These are phyloP conservation scores for Rhodosporidiobolus sp. DNA, from an alignment of 768 basidiomycete genomes.

Conservation along the genomic window DNA sequence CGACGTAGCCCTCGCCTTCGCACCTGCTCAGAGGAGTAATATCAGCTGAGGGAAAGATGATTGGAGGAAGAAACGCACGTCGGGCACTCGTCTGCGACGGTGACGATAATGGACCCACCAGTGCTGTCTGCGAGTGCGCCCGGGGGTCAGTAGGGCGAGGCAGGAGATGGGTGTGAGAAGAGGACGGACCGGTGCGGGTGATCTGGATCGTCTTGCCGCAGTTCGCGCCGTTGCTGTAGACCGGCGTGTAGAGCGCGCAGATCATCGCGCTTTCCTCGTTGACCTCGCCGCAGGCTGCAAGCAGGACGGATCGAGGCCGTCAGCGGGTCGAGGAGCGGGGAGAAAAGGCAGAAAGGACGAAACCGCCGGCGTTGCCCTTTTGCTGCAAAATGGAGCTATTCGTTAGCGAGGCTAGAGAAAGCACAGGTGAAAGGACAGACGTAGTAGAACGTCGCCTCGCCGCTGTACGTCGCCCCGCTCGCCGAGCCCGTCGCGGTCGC, in stretches of 20 bases:
- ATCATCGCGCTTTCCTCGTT: not conserved
- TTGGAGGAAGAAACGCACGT: not conserved
- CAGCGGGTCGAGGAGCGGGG: not conserved
- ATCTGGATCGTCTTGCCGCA: conserved; percentile 1
- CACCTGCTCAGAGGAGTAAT: not conserved
- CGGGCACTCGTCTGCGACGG: not conserved
- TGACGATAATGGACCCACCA: not conserved
- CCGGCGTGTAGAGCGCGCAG: not conserved
- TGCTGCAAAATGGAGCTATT: not conserved
- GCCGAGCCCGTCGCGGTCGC: not conserved
- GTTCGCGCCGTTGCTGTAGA: not conserved
- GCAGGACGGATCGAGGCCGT: too few relatives aligned
- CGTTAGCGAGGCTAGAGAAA: not conserved
- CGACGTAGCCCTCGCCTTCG: not conserved
- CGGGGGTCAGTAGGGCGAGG: too few relatives aligned
- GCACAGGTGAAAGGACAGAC: not conserved
- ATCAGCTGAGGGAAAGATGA: not conserved
- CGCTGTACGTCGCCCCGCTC: not conserved
- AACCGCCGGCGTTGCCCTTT: not conserved
- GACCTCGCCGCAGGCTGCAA: not conserved
- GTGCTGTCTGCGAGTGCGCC: too few relatives aligned
- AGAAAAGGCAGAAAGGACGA: not conserved
- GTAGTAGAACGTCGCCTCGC: conserved; percentile 4
- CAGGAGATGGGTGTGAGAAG: too few relatives aligned
- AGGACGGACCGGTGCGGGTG: not conserved